Evolutionary conservation across 2,329 filamentous ascomycete species (phyloP).

Genomic region (Dryadomyces sulphureus): DNA sequence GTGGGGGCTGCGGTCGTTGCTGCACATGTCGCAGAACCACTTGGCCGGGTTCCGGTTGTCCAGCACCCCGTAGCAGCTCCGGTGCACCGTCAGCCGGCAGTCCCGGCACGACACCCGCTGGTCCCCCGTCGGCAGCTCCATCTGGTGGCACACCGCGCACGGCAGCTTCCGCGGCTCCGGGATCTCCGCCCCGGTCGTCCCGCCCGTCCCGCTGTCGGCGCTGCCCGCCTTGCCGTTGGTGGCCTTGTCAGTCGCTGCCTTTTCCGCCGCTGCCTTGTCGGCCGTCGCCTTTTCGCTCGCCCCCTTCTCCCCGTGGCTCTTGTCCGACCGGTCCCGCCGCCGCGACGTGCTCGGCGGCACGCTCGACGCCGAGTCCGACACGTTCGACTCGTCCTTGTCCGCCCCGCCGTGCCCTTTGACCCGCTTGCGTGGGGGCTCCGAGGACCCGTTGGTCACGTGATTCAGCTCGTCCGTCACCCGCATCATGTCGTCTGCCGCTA

Average conservation of each 20-base stretch:
- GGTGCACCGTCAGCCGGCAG: conserved; percentile 83
- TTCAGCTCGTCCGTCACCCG: conserved; percentile 18
- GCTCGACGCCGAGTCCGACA: conserved; percentile 33
- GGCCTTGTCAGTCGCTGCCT: conserved; percentile 16
- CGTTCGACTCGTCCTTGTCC: conserved; percentile 36
- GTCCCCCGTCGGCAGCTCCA: conserved; percentile 52
- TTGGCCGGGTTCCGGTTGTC: conserved; percentile 57
- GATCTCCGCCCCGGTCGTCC: conserved; percentile 55
- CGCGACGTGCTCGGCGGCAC: conserved; percentile 13
- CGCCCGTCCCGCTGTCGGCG: conserved; percentile 22
- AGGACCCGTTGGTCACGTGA: neutral
- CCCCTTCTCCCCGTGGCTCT: conserved; percentile 37
- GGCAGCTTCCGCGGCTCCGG: conserved; percentile 67
- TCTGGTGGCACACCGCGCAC: conserved; percentile 68
- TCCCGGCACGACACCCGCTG: conserved; percentile 68
- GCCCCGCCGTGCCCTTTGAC: conserved; percentile 29
- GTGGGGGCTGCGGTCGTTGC: conserved; percentile 81
- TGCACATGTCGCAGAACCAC: conserved; percentile 93
- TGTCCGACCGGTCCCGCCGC: conserved; percentile 15
- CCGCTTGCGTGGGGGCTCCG: conserved; percentile 50
- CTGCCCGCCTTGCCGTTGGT: too few relatives aligned
- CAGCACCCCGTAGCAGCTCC: conserved; percentile 76
- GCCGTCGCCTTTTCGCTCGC: conserved; percentile 23
- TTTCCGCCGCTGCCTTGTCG: conserved; percentile 40
- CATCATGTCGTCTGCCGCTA: conserved; percentile 48